Conservation (phyloP, 2,329 filamentous ascomycete genomes). For the Lachnellula arida region DNA sequence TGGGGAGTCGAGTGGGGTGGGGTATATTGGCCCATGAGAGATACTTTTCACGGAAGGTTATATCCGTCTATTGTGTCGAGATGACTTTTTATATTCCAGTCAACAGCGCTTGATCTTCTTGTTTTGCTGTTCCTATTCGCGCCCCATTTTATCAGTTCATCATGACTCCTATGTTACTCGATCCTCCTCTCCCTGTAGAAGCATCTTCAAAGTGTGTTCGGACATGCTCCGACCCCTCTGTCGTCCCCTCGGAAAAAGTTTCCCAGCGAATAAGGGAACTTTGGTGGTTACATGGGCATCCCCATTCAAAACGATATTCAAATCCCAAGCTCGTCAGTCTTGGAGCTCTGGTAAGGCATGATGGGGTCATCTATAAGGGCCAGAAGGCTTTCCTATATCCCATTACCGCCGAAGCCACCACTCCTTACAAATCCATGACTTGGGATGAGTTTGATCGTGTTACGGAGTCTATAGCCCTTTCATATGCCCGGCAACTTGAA, state of each 20-base stretch:
- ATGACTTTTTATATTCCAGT: no score
- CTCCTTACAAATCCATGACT: slow-evolving; percentile 22
- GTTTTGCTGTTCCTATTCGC: background rate
- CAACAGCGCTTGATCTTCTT: background rate
- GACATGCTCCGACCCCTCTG: slow-evolving; percentile 26
- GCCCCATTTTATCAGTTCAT: background rate
- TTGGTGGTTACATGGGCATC: slow-evolving; percentile 32
- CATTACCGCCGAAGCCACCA: slow-evolving; percentile 10
- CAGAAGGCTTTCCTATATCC: slow-evolving; percentile 30
- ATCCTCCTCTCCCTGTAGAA: slow-evolving; percentile 6
- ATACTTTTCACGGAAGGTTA: no score
- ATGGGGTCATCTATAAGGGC: slow-evolving; percentile 21
- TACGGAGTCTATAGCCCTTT: slow-evolving; percentile 23
- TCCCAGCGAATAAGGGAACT: slow-evolving; percentile 24
- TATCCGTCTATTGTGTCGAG: no score
- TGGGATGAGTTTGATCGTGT: slow-evolving; percentile 28
- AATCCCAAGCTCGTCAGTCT: slow-evolving; percentile 29
- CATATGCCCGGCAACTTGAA: slow-evolving; percentile 23
- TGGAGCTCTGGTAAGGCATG: slow-evolving; percentile 27
- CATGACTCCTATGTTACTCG: slow-evolving; percentile 20
- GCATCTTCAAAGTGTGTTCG: background rate
- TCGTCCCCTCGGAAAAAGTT: slow-evolving; percentile 24
- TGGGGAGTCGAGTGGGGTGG: no score
- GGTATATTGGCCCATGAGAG: no score
- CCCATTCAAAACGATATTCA: slow-evolving; percentile 28